A percentile compares a stretch with the other conserved stretches of the same genome.
Evolutionary conservation across 1,284 basidiomycete genomes (phyloP).

Genomic region (Austroboletus olivaceoglutinosus): DNA sequence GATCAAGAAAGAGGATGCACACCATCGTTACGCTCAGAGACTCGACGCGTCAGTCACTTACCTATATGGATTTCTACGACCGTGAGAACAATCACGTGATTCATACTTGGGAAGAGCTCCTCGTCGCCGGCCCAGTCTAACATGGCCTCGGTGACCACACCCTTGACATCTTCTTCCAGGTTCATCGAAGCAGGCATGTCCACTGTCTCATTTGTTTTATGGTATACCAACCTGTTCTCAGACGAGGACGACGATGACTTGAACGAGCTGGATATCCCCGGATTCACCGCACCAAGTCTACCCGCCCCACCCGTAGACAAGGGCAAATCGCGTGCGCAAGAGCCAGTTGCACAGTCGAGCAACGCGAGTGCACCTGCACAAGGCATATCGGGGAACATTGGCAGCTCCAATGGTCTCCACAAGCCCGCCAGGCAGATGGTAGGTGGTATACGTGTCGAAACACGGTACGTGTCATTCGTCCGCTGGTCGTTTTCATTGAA

Average conservation of each 20-base stretch:
- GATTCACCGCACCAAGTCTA: slow-evolving; percentile 64
- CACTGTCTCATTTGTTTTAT: neutral
- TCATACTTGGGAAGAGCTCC: neutral
- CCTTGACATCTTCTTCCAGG: slow-evolving; percentile 63
- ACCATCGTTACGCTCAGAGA: slow-evolving; percentile 19
- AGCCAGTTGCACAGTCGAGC: slow-evolving; percentile 52
- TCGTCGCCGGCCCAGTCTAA: neutral
- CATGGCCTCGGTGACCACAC: slow-evolving; percentile 39
- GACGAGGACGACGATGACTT: slow-evolving; percentile 76
- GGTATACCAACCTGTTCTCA: slow-evolving; percentile 11
- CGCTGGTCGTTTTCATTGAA: neutral
- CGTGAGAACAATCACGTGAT: slow-evolving; percentile 21
- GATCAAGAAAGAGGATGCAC: neutral
- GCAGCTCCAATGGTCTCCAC: slow-evolving; percentile 43
- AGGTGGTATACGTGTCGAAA: slow-evolving; percentile 85
- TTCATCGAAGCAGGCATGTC: slow-evolving; percentile 70
- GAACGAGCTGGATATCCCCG: slow-evolving; percentile 75
- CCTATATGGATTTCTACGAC: slow-evolving; percentile 14
- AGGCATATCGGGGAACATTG: slow-evolving; percentile 71
- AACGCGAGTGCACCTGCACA: slow-evolving; percentile 32
- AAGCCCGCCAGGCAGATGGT: slow-evolving; percentile 58
- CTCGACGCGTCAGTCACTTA: slow-evolving; percentile 59
- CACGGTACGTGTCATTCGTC: slow-evolving; percentile 54
- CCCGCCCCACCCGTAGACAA: slow-evolving; percentile 49
- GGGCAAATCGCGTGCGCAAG: slow-evolving; percentile 65